Evolutionary conservation across 2,329 filamentous ascomycete genomes (phyloP).

Genomic region (Penicillium sp.): DNA sequence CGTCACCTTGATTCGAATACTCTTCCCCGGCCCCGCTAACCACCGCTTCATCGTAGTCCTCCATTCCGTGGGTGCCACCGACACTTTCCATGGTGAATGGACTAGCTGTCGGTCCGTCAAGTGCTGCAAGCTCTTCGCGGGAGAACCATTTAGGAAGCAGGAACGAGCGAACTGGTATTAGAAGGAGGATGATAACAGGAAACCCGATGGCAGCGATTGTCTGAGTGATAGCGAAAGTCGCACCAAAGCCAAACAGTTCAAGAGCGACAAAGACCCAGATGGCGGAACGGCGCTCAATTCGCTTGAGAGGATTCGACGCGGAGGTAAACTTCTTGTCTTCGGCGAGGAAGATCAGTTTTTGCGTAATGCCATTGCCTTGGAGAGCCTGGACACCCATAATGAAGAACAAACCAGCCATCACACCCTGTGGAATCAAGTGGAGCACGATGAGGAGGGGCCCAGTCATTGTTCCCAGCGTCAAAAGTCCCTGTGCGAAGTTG

Average conservation of each 20-base stretch:
- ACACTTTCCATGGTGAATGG: conserved; percentile 75
- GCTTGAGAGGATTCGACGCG: conserved; percentile 57
- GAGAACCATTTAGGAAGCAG: conserved; percentile 64
- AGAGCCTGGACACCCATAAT: conserved; percentile 81
- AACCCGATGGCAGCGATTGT: conserved; percentile 81
- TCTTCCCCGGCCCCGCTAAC: conserved; percentile 5
- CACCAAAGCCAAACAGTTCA: conserved; percentile 69
- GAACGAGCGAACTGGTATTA: conserved; percentile 66
- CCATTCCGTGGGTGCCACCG: conserved; percentile 60
- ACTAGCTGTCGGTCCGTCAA: conserved; percentile 75
- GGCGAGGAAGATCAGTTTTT: conserved; percentile 69
- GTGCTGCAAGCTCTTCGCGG: conserved; percentile 57
- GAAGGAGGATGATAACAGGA: conserved; percentile 68
- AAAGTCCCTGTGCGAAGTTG: conserved; percentile 73
- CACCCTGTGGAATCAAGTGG: conserved; percentile 75
- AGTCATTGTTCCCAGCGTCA: conserved; percentile 77
- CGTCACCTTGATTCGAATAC: conserved; percentile 16
- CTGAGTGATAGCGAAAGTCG: conserved; percentile 80
- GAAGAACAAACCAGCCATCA: conserved; percentile 79
- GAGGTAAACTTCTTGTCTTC: conserved; percentile 64
- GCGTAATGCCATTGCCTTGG: conserved; percentile 72
- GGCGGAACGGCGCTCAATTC: conserved; percentile 61
- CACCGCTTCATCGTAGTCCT: conserved; percentile 21
- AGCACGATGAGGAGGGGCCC: conserved; percentile 71
- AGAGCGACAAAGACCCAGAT: conserved; percentile 70